A percentile compares a stretch with the other conserved stretches of the same genome.
phyloP scores from a whole-genome alignment of 768 basidiomycete genomes.

The Tulasnella sp. region DNA sequence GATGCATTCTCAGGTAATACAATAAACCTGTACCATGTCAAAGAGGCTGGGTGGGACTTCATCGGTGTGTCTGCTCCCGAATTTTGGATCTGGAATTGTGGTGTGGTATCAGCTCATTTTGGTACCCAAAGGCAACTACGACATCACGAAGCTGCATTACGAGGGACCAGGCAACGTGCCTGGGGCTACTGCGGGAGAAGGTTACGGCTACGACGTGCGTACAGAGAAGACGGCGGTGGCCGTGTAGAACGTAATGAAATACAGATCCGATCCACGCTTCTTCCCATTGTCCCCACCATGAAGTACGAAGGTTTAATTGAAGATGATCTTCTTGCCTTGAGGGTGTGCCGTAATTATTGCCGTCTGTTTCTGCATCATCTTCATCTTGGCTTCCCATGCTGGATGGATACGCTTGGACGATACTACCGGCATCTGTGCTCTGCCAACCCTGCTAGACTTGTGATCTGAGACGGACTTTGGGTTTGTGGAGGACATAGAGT shows the following conservation, averaged over 20 bases:
- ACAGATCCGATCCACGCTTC: not conserved
- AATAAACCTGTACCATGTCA: slow-evolving; percentile 91
- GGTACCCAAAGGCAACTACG: slow-evolving; percentile 68
- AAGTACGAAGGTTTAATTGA: slow-evolving; percentile 27
- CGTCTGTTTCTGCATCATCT: slow-evolving; percentile 41
- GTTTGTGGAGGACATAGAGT: too few species aligned
- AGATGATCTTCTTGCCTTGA: slow-evolving; percentile 76
- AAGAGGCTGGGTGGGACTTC: slow-evolving; percentile 92
- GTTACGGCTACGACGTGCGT: slow-evolving; percentile 77
- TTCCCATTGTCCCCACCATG: not conserved
- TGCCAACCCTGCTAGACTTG: too few species aligned
- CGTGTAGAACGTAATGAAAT: not conserved
- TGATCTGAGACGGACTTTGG: too few species aligned
- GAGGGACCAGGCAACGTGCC: slow-evolving; percentile 66
- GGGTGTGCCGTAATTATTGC: slow-evolving; percentile 46
- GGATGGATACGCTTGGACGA: slow-evolving; percentile 57
- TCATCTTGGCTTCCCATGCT: slow-evolving; percentile 92
- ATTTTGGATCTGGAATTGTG: slow-evolving; percentile 17
- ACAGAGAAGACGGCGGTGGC: slow-evolving; percentile 3
- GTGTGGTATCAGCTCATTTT: slow-evolving; percentile 7
- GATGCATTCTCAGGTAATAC: slow-evolving; percentile 96
- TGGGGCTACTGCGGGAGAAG: slow-evolving; percentile 44
- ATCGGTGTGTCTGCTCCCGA: slow-evolving; percentile 50
- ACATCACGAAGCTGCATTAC: slow-evolving; percentile 83
- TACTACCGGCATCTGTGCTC: not conserved